A percentile compares a stretch with the other conserved stretches of the same genome.
Evolutionary conservation across 1,284 basidiomycete genomes (phyloP).

Genomic region (Phellinidium pouzarii): DNA sequence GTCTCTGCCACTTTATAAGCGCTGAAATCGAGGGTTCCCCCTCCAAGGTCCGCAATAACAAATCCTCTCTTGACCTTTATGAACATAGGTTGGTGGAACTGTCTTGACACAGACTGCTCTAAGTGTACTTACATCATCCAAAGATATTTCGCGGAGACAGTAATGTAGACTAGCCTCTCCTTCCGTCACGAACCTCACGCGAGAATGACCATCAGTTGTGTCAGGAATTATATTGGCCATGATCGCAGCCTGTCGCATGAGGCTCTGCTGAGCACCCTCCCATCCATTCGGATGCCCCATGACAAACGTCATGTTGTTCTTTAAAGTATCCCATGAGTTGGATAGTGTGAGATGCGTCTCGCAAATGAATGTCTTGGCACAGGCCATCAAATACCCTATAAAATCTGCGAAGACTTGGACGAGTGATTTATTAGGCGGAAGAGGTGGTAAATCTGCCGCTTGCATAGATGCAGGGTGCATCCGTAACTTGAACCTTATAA

Average conservation of each 20-base stretch:
- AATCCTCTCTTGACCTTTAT: slow-evolving; percentile 13
- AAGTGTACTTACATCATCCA: not conserved
- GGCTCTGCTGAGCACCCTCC: slow-evolving; percentile 30
- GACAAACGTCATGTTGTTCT: slow-evolving; percentile 13
- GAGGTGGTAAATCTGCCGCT: slow-evolving; percentile 33
- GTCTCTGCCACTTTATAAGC: slow-evolving; percentile 12
- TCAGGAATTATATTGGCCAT: slow-evolving; percentile 28
- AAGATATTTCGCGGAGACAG: not conserved
- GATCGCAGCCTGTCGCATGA: slow-evolving; percentile 36
- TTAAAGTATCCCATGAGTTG: slow-evolving; percentile 32
- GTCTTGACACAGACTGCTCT: not conserved
- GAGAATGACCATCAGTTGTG: slow-evolving; percentile 26
- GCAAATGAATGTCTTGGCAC: slow-evolving; percentile 40
- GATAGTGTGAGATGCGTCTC: slow-evolving; percentile 40
- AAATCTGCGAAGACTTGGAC: slow-evolving; percentile 48
- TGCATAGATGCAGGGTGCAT: slow-evolving; percentile 36
- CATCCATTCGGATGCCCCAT: slow-evolving; percentile 26
- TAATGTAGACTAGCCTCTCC: slow-evolving; percentile 45
- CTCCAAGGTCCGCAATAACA: slow-evolving; percentile 20
- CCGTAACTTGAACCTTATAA: slow-evolving; percentile 53
- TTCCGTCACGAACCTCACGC: slow-evolving; percentile 41
- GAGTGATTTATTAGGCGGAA: slow-evolving; percentile 41
- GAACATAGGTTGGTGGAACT: not conserved
- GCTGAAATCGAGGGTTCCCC: slow-evolving; percentile 20
- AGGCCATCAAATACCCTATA: slow-evolving; percentile 40